Evolutionary conservation across 192 early-diverging fungal genomes (phyloP).

Genomic region (Coemansia sp.): DNA sequence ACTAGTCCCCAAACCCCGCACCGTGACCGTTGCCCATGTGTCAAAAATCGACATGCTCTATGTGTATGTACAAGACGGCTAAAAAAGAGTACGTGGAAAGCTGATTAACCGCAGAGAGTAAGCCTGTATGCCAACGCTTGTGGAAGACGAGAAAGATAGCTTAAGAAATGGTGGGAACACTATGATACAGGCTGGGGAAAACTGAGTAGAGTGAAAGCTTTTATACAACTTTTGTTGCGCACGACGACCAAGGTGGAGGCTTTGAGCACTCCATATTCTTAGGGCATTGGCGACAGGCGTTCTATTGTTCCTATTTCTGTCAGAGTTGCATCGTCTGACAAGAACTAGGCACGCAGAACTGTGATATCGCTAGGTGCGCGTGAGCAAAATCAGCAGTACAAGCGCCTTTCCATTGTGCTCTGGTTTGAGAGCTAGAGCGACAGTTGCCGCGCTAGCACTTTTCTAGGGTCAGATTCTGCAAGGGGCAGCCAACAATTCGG

Average conservation of each 20-base stretch:
- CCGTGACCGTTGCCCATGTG: constrained; percentile 17
- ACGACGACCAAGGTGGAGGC: neutral
- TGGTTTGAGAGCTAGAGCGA: neutral
- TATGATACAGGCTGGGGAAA: neutral
- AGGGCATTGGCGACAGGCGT: too few relatives aligned
- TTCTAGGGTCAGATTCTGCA: neutral
- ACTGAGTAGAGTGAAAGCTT: neutral
- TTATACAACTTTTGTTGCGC: neutral
- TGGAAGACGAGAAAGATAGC: neutral
- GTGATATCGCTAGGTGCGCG: neutral
- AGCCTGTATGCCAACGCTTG: neutral
- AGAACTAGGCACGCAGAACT: neutral
- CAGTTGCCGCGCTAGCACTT: neutral
- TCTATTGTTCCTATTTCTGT: neutral
- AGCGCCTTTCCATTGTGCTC: neutral
- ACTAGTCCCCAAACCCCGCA: constrained; percentile 8
- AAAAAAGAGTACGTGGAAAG: neutral
- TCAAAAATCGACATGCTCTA: constrained; percentile 11
- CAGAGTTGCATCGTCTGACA: constrained; percentile 3
- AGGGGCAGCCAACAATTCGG: neutral
- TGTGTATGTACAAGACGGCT: neutral
- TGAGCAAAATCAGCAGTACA: neutral
- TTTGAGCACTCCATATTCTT: neutral
- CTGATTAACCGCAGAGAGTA: neutral
- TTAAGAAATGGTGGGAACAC: neutral